phyloP scores from a whole-genome alignment of 106 monocot genomes.

The Agapanthus africanus region DNA sequence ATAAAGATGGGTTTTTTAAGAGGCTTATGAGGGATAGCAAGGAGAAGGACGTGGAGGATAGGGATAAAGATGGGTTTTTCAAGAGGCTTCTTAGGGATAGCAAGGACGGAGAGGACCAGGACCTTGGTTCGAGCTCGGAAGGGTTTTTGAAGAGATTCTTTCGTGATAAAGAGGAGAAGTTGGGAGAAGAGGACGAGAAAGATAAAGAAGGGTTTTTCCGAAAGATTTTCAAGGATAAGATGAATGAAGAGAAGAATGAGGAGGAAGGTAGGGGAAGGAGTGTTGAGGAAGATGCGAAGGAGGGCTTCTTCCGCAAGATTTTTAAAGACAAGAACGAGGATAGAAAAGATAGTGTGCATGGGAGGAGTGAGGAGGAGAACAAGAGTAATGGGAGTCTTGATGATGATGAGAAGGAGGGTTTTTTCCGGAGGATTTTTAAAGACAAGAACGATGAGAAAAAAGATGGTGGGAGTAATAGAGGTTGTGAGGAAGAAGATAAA shows the following conservation, averaged over 20 bases:
- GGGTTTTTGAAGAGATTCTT: slow-evolving; percentile 54
- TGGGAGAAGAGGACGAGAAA: slow-evolving; percentile 50
- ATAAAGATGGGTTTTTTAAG: slow-evolving; percentile 52
- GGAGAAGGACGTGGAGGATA: slow-evolving; percentile 42
- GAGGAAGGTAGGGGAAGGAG: slow-evolving; percentile 26
- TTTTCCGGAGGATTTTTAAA: slow-evolving; percentile 47
- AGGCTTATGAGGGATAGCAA: slow-evolving; percentile 51
- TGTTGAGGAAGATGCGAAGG: slow-evolving; percentile 55
- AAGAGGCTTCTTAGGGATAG: slow-evolving; percentile 43
- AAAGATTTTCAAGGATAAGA: slow-evolving; percentile 48
- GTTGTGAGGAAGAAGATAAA: slow-evolving; percentile 44
- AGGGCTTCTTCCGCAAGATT: slow-evolving; percentile 50
- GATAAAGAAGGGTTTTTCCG: slow-evolving; percentile 48
- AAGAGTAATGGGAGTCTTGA: slow-evolving; percentile 18
- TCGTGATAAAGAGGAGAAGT: slow-evolving; percentile 67
- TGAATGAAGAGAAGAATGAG: slow-evolving; percentile 51
- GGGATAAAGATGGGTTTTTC: slow-evolving; percentile 51
- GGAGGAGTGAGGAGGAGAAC: slow-evolving; percentile 33
- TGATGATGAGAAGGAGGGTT: slow-evolving; percentile 59
- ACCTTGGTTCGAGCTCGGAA: slow-evolving; percentile 18
- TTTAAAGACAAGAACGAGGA: slow-evolving; percentile 59
- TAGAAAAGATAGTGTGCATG: slow-evolving; percentile 21
- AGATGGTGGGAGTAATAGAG: slow-evolving; percentile 19
- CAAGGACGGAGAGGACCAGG: slow-evolving; percentile 39
- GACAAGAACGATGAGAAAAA: slow-evolving; percentile 56